These are phyloP conservation scores for Rhizoclosmatium globosum DNA, from an alignment of 192 early-diverging fungal species.

Conservation along the genomic window DNA sequence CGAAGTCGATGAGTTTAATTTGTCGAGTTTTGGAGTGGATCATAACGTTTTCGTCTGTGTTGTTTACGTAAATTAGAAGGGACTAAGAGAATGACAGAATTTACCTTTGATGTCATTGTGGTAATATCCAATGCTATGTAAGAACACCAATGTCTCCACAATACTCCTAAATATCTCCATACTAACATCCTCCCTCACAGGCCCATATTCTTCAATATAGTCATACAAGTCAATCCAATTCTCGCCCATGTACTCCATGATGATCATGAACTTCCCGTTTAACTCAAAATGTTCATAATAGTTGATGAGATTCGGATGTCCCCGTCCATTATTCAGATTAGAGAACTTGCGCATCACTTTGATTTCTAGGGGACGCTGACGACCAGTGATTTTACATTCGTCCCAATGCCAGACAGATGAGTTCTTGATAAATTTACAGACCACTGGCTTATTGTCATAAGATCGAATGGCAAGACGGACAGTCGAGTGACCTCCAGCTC, in stretches of 20 bases:
- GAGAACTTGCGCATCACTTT: slow-evolving; percentile 50
- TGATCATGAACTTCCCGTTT: slow-evolving; percentile 50
- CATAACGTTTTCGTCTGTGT: slow-evolving; percentile 65
- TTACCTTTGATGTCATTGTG: slow-evolving; percentile 71
- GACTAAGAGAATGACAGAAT: slow-evolving; percentile 15
- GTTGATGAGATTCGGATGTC: slow-evolving; percentile 43
- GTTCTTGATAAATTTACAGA: slow-evolving; percentile 55
- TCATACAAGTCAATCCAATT: slow-evolving; percentile 66
- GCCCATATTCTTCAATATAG: slow-evolving; percentile 60
- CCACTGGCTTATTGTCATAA: slow-evolving; percentile 39
- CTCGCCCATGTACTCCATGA: slow-evolving; percentile 66
- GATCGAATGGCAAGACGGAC: slow-evolving; percentile 50
- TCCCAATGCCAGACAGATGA: slow-evolving; percentile 64
- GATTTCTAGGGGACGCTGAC: slow-evolving; percentile 52
- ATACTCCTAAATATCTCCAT: slow-evolving; percentile 55
- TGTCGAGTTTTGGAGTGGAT: slow-evolving; percentile 56
- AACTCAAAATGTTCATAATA: slow-evolving; percentile 57
- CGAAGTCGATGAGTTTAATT: slow-evolving; percentile 68
- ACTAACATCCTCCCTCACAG: slow-evolving; percentile 47
- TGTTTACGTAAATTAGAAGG: slow-evolving; percentile 8
- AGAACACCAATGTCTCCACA: slow-evolving; percentile 44
- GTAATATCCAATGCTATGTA: slow-evolving; percentile 51
- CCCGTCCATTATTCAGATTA: slow-evolving; percentile 13
- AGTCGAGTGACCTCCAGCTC: slow-evolving; percentile 62
- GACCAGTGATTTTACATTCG: not conserved